Percentiles rank a stretch among this genome's conserved stretches.
Conservation (phyloP, 805 yeast genomes). For the Metschnikowia baotianmanensis region DNA sequence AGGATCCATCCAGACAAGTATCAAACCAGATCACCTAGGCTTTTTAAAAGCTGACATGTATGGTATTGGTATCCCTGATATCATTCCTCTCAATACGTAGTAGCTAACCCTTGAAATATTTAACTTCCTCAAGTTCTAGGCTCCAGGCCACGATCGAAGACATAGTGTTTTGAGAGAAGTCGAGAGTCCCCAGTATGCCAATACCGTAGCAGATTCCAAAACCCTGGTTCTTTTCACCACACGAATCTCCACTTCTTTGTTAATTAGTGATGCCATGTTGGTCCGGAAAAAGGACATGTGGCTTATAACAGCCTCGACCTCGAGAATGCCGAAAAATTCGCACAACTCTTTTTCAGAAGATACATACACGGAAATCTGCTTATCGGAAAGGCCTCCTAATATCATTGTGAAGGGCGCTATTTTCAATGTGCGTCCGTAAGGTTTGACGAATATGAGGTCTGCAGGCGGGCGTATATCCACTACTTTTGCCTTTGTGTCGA, state of each 20-base stretch:
- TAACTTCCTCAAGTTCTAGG: too few relatives aligned
- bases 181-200: conserved; percentile 14
- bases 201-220: conserved; percentile 5
- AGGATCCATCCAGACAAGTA: too few relatives aligned
- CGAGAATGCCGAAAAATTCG: conserved; percentile 15
- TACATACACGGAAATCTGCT: conserved; percentile 7
- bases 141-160: too few relatives aligned
- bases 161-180: conserved; percentile 2
- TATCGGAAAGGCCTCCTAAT: conserved; percentile 1
- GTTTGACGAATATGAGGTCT: conserved; percentile 14
- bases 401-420: conserved; percentile 12
- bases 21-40: too few relatives aligned
- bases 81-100: too few relatives aligned
- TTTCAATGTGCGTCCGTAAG: conserved; percentile 17
- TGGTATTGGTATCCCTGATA: too few relatives aligned
- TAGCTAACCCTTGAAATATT: too few relatives aligned
- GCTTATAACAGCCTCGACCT: conserved; percentile 16
- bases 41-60: too few relatives aligned
- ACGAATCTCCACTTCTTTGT: conserved; percentile 1
- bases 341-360: conserved; percentile 13
- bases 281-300: conserved; percentile 4
- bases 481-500: conserved; percentile 4
- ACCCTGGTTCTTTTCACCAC: not conserved
- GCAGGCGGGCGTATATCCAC: conserved; percentile 8
- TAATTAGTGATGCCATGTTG: not conserved